Conservation (phyloP, 75 land plant species). For the Ceratopteris richardii region DNA sequence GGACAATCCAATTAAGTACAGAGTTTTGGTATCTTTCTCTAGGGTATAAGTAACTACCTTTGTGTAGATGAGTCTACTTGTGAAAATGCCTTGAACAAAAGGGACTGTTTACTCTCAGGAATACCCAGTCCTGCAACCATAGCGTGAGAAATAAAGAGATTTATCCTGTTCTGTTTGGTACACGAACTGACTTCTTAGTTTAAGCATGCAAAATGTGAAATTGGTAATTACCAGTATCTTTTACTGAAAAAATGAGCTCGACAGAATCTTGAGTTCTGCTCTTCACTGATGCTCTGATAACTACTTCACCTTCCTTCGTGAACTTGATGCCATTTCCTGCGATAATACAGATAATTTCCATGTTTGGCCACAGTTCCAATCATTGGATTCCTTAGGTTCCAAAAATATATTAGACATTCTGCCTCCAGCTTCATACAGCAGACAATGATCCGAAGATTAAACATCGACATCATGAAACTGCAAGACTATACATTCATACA, state of each 20-base stretch:
- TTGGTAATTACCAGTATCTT: slow-evolving; percentile 20
- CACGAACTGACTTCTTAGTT: neutral
- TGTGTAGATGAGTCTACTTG: slow-evolving; percentile 32
- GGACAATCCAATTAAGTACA: too few species aligned
- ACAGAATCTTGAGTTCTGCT: slow-evolving; percentile 13
- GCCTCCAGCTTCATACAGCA: too few species aligned
- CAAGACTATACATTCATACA: too few species aligned
- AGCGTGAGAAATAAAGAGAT: too few species aligned
- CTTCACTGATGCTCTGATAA: slow-evolving; percentile 18
- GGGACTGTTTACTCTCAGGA: slow-evolving; percentile 23
- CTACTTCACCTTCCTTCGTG: slow-evolving; percentile 28
- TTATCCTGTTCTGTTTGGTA: neutral
- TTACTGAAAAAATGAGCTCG: slow-evolving; percentile 20
- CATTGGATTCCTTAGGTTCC: too few species aligned
- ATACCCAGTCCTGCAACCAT: slow-evolving; percentile 21
- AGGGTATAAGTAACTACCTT: too few species aligned
- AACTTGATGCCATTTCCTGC: slow-evolving; percentile 34
- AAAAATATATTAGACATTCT: too few species aligned
- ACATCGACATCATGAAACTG: too few species aligned
- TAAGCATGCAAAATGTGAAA: neutral
- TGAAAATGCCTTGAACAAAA: slow-evolving; percentile 26
- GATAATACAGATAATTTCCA: too few species aligned
- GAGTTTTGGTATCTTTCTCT: too few species aligned
- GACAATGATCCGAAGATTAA: too few species aligned
- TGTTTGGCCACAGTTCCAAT: too few species aligned